Conservation (phyloP, 2,329 filamentous ascomycete species). For the Annulohypoxylon truncatum region DNA sequence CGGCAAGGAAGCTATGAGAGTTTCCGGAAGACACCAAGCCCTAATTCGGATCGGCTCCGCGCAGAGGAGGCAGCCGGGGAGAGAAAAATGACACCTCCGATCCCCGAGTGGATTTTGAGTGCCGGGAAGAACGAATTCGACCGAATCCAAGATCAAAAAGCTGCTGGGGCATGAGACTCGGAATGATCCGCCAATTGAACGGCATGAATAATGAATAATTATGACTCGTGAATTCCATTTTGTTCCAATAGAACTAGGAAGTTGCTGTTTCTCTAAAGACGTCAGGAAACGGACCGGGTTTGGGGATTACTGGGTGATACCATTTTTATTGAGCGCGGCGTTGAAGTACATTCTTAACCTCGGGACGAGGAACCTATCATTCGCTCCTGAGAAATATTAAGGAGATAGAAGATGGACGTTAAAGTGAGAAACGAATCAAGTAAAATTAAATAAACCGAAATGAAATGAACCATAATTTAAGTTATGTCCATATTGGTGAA, state of each 20-base stretch:
- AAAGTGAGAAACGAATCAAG: constrained; percentile 25
- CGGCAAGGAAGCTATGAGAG: constrained; percentile 64
- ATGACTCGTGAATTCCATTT: constrained; percentile 30
- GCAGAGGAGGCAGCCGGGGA: constrained; percentile 49
- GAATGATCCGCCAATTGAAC: constrained; percentile 35
- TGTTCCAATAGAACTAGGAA: not conserved
- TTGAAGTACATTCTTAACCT: constrained; percentile 37
- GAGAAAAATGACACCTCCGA: constrained; percentile 67
- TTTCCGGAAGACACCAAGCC: constrained; percentile 50
- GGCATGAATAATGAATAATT: constrained; percentile 33
- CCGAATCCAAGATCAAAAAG: constrained; percentile 59
- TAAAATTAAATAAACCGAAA: constrained; percentile 7
- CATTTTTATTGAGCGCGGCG: constrained; percentile 48
- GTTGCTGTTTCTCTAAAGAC: constrained; percentile 3
- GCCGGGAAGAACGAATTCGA: constrained; percentile 63
- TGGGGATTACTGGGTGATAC: constrained; percentile 43
- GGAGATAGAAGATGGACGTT: constrained; percentile 26
- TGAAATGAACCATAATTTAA: not conserved
- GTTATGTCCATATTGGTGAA: not conserved
- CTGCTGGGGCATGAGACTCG: constrained; percentile 40
- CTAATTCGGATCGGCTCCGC: constrained; percentile 40
- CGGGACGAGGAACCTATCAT: constrained; percentile 23
- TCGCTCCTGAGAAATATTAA: constrained; percentile 17
- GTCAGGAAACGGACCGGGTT: constrained; percentile 22
- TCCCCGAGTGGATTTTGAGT: constrained; percentile 70